Conservation (phyloP, 805 yeast genomes). For the Kurtzmaniella cleridarum region DNA sequence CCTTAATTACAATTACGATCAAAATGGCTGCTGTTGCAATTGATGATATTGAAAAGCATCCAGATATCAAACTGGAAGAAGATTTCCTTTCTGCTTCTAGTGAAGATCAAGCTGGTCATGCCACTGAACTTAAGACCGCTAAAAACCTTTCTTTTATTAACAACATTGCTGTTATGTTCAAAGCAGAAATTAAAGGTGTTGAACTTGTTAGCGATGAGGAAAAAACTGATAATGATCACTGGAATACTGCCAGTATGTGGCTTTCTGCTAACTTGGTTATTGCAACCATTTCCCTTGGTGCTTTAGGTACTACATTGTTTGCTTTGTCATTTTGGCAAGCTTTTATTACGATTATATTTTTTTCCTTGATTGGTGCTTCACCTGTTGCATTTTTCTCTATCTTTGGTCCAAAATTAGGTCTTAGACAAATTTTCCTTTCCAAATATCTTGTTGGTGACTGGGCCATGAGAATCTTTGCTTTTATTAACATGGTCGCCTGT, state of each 20-base stretch:
- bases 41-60: no score
- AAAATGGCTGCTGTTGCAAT: no score
- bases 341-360: slow-evolving; percentile 62
- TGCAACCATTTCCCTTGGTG: slow-evolving; percentile 78
- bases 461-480: slow-evolving; percentile 71
- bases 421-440: slow-evolving; percentile 82
- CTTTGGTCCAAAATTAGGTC: slow-evolving; percentile 79
- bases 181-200: slow-evolving; percentile 61
- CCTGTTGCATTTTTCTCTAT: slow-evolving; percentile 81
- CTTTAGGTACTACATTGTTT: slow-evolving; percentile 50
- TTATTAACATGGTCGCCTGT: slow-evolving; percentile 77
- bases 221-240: slow-evolving; percentile 59
- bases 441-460: slow-evolving; percentile 72
- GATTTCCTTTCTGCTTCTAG: no score
- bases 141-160: slow-evolving; percentile 20
- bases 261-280: slow-evolving; percentile 83
- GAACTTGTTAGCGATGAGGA: slow-evolving; percentile 78
- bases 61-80: no score
- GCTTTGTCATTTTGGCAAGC: slow-evolving; percentile 72
- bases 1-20: no score
- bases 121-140: no score
- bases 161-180: slow-evolving; percentile 28
- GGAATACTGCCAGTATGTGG: slow-evolving; percentile 85
- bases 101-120: no score
- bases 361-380: slow-evolving; percentile 63